Evolutionary conservation across 352 stramenopile species (phyloP), one percentile per base, ranked within the genome.

Genomic region (Globisporangium lucens): DNA sequence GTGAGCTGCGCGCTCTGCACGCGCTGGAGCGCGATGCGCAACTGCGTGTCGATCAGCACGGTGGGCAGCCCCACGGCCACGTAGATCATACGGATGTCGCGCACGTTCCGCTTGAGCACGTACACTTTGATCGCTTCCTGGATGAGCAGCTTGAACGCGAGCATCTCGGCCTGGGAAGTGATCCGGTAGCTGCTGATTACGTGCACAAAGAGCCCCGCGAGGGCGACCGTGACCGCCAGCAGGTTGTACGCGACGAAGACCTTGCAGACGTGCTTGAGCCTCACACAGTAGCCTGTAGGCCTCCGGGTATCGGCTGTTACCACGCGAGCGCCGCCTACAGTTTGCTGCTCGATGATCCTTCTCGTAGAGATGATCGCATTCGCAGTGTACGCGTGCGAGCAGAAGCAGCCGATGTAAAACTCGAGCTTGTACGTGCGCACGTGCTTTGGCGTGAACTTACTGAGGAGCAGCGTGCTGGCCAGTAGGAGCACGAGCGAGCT

Each of bases 31-130:
- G 69, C 62, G 22, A 70, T 66, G 41, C 72, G 63, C n/a, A 70
- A 46, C 56, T 77, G 72, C 1, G 68, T 77, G 38, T 77, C 72
- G 22, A 77, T 73, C 33, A 77, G 5, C 9, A 75, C 68, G 3
- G 72, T 75, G 1, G 72, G 72, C 7, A 77, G 49, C 12, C 63
- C 68, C 3, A 77, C 72, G 2, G 67, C 38, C 15, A 70, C 57
- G 53, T 62, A 73, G 65, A 77, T 77, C 8, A 38, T 56, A 12
- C 68, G 65, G 9, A 66, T 65, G 24, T 66, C 69, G 2, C 43
- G 60, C 10, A 75, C 51, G 0, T 56, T 29, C 17, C 62, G 69
- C 9, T 56, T 70, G 33, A 76, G 15, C 36, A 77, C 36, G 35
- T 70, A 77, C 7, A 56, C 24, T 33, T 75, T 77, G n/a, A 66